A percentile compares a stretch with the other conserved stretches of the same genome.
Evolutionary conservation across 169 alveolate species (phyloP).

Genomic region (Plasmodium malariae): DNA sequence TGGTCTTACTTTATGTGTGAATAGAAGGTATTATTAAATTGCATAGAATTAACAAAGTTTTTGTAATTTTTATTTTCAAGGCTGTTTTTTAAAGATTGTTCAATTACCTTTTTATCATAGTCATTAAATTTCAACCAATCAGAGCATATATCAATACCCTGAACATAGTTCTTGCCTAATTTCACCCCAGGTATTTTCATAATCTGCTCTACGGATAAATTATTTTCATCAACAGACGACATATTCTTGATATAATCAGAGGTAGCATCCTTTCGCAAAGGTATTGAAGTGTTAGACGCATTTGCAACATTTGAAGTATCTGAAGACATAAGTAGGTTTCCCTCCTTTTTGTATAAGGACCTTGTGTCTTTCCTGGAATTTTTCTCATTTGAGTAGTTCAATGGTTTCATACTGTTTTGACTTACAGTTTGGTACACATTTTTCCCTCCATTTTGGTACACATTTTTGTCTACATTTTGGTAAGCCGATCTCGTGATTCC

Average conservation of each 20-base stretch:
- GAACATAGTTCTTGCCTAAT: slow-evolving; percentile 65
- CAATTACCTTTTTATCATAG: slow-evolving; percentile 57
- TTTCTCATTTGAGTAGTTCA: background rate
- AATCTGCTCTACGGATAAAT: slow-evolving; percentile 33
- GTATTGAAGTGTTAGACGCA: too few species aligned
- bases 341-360: slow-evolving; percentile 10
- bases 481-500: too few species aligned
- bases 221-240: slow-evolving; percentile 22
- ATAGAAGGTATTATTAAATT: slow-evolving; percentile 15
- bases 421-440: background rate
- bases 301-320: slow-evolving; percentile 18
- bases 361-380: slow-evolving; percentile 17
- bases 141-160: slow-evolving; percentile 60
- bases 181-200: slow-evolving; percentile 75
- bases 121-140: slow-evolving; percentile 68
- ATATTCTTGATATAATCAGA: slow-evolving; percentile 11
- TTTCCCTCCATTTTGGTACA: background rate
- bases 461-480: too few species aligned
- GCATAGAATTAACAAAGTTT: slow-evolving; percentile 17
- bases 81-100: slow-evolving; percentile 48
- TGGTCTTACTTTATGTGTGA: slow-evolving; percentile 5
- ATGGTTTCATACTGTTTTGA: background rate
- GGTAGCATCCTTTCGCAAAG: slow-evolving; percentile 6
- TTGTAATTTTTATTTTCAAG: slow-evolving; percentile 25
- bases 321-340: slow-evolving; percentile 1